These are phyloP conservation scores for Escallonia rubra DNA, from an alignment of 129 eudicot genomes.

Conservation along the genomic window DNA sequence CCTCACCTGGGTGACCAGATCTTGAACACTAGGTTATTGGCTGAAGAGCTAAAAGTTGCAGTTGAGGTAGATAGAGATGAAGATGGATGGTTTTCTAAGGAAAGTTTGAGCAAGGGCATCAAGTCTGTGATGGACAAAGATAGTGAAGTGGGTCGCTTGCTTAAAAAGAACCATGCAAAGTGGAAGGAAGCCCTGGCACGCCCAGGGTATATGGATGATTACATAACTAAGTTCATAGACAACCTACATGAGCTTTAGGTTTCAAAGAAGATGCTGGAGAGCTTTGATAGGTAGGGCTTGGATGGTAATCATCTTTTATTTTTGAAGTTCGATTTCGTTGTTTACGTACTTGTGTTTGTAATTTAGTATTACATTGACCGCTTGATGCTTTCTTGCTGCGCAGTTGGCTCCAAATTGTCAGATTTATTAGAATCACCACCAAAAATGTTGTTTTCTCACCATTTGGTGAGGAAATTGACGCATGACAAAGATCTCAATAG, in stretches of 20 bases:
- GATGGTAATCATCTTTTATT: no score
- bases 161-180: conserved; percentile 13
- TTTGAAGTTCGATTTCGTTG: no score
- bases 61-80: conserved; percentile 42
- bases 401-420: no score
- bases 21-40: conserved; percentile 38
- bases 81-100: conserved; percentile 41
- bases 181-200: conserved; percentile 2
- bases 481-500: no score
- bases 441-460: no score
- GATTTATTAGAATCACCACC: no score
- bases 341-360: no score
- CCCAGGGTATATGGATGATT: conserved; percentile 13
- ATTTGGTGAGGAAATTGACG: no score
- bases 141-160: conserved; percentile 21
- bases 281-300: no score
- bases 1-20: conserved; percentile 49
- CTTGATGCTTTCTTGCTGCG: no score
- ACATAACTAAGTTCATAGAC: conserved; percentile 14
- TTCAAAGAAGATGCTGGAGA: background rate
- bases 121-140: conserved; percentile 35
- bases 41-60: conserved; percentile 41
- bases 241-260: conserved; percentile 7
- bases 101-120: conserved; percentile 32
- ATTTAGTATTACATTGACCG: no score